These are phyloP conservation scores for Marasmius tenuissimus DNA, from an alignment of 1,284 basidiomycete species.

Conservation along the genomic window DNA sequence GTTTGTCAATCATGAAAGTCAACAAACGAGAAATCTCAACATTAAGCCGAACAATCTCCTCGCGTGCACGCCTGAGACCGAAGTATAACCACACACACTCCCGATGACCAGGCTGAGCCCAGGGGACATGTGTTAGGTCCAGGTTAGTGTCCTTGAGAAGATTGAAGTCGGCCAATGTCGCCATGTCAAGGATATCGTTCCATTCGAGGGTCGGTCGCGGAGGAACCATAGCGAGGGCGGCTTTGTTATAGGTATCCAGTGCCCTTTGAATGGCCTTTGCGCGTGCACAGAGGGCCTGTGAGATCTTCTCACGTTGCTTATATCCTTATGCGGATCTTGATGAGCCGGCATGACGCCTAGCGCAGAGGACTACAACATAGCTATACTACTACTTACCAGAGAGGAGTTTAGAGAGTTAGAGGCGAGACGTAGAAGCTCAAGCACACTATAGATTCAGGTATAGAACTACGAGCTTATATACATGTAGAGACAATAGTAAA, in stretches of 20 bases:
- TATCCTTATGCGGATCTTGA: constrained; percentile 5
- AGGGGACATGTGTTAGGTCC: not conserved
- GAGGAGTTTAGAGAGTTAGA: too few species aligned
- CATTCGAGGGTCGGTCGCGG: not conserved
- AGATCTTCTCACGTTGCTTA: constrained; percentile 4
- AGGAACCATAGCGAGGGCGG: constrained; percentile 4
- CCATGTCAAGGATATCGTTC: not conserved
- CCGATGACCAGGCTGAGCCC: not conserved
- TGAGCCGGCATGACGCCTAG: too few species aligned
- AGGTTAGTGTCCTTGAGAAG: not conserved
- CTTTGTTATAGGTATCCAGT: constrained; percentile 2
- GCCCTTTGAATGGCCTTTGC: not conserved
- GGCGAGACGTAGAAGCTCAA: too few species aligned
- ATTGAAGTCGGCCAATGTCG: not conserved
- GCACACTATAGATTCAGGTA: too few species aligned
- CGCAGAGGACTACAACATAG: too few species aligned
- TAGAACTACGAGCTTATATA: too few species aligned
- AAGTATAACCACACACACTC: not conserved
- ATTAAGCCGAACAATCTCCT: not conserved
- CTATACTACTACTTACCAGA: too few species aligned
- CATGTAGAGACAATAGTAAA: too few species aligned
- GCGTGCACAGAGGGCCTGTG: not conserved
- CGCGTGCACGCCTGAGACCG: not conserved
- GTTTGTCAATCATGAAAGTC: not conserved
- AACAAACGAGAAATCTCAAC: not conserved